These are phyloP conservation scores for Phyllosticta citriasiana DNA, from an alignment of 2,329 filamentous ascomycete genomes.

Conservation along the genomic window DNA sequence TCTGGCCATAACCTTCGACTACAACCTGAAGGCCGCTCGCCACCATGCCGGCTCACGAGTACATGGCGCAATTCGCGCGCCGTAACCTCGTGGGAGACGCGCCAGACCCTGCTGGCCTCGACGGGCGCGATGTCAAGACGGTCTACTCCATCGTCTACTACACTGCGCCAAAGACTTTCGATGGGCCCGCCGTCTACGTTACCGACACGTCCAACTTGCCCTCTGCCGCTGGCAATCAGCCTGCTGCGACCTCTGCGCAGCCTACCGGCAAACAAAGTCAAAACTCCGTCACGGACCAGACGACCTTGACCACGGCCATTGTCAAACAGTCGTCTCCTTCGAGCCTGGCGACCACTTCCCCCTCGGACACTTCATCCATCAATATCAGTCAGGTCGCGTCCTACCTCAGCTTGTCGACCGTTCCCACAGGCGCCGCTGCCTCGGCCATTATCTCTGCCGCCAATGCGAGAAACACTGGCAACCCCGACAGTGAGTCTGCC, in stretches of 20 bases:
- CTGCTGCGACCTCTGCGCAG: neutral
- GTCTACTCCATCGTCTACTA: conserved; percentile 40
- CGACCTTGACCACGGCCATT: neutral
- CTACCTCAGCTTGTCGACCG: neutral
- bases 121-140: conserved; percentile 18
- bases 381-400: neutral
- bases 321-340: conserved; percentile 7
- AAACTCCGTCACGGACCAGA: neutral
- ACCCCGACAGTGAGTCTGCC: conserved; percentile 15
- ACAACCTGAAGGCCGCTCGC: neutral
- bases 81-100: conserved; percentile 1
- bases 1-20: neutral
- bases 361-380: conserved; percentile 9
- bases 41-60: conserved; percentile 1
- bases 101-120: neutral
- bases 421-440: neutral
- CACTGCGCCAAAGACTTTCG: conserved; percentile 43
- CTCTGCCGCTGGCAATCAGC: neutral
- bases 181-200: conserved; percentile 29
- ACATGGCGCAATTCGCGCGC: neutral
- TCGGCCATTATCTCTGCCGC: conserved; percentile 2
- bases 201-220: conserved; percentile 14
- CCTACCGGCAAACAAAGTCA: neutral
- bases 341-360: conserved; percentile 14
- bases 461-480: conserved; percentile 17